Percentiles rank a stretch among this genome's conserved stretches.
Conservation (phyloP, 345 rosid genomes). For the Heritiera fomes region DNA sequence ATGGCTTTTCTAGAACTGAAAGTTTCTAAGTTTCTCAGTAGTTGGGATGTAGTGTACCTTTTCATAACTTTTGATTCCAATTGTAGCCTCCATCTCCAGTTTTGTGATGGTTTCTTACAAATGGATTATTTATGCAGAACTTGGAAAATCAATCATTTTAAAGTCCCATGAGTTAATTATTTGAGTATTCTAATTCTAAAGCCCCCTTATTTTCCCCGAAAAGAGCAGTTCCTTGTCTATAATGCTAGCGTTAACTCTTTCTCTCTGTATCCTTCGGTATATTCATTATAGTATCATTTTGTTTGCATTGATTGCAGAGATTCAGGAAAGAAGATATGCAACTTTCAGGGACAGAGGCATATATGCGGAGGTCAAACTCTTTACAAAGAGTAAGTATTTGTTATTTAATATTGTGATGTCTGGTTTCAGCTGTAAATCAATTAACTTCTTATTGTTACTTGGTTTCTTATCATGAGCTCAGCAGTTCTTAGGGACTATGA, state of each 20-base stretch:
- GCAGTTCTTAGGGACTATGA: background rate
- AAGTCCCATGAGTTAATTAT: background rate
- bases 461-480: background rate
- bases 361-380: slow-evolving; percentile 72
- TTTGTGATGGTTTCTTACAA: background rate
- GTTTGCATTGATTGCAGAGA: slow-evolving; percentile 53
- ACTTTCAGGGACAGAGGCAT: slow-evolving; percentile 85
- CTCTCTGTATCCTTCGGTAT: slow-evolving; percentile 2
- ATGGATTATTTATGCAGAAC: background rate
- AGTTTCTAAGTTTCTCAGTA: background rate
- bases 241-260: background rate
- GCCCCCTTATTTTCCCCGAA: background rate
- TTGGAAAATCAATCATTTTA: background rate
- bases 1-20: background rate
- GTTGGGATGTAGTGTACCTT: background rate
- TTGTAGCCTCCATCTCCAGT: background rate
- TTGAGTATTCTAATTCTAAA: background rate
- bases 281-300: slow-evolving; percentile 4
- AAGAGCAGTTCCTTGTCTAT: background rate
- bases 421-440: background rate
- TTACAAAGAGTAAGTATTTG: slow-evolving; percentile 61
- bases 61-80: background rate
- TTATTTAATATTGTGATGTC: background rate
- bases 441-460: background rate
- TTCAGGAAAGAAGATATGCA: slow-evolving; percentile 90